Percentiles rank a stretch among this genome's conserved stretches.
Evolutionary conservation across 2,329 filamentous ascomycete species (phyloP).

Genomic region (Hymenoscyphus salicellus): DNA sequence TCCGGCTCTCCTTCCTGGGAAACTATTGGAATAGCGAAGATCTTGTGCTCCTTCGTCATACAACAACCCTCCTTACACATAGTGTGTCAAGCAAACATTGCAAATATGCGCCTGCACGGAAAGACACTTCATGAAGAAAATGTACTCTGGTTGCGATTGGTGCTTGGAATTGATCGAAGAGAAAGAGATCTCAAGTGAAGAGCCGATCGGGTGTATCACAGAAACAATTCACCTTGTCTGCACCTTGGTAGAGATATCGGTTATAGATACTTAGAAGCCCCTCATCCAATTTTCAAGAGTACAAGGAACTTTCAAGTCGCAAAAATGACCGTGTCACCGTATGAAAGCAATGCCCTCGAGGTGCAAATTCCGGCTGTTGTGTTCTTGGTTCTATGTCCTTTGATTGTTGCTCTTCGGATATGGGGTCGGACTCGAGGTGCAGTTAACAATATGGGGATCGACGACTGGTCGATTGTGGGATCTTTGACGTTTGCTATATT

Average conservation of each 20-base stretch:
- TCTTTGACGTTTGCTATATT: slow-evolving; percentile 39
- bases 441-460: slow-evolving; percentile 38
- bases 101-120: not conserved
- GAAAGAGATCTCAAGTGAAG: not conserved
- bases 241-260: not conserved
- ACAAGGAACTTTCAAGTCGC: not conserved
- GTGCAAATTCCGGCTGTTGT: slow-evolving; percentile 47
- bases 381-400: slow-evolving; percentile 44
- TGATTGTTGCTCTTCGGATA: slow-evolving; percentile 42
- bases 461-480: slow-evolving; percentile 44
- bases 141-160: not conserved
- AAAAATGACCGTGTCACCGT: not conserved
- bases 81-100: not conserved
- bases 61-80: not conserved
- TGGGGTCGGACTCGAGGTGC: slow-evolving; percentile 41
- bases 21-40: not conserved
- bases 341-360: not conserved
- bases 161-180: not conserved
- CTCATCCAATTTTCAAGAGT: no score
- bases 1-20: not conserved
- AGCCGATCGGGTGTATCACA: not conserved
- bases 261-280: not conserved
- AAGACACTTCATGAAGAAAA: not conserved
- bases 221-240: not conserved
- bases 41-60: not conserved